Evolutionary conservation across 2,329 filamentous ascomycete genomes (phyloP), one percentile per base, ranked within the genome.

Genomic region (Hypomyces rosellus): DNA sequence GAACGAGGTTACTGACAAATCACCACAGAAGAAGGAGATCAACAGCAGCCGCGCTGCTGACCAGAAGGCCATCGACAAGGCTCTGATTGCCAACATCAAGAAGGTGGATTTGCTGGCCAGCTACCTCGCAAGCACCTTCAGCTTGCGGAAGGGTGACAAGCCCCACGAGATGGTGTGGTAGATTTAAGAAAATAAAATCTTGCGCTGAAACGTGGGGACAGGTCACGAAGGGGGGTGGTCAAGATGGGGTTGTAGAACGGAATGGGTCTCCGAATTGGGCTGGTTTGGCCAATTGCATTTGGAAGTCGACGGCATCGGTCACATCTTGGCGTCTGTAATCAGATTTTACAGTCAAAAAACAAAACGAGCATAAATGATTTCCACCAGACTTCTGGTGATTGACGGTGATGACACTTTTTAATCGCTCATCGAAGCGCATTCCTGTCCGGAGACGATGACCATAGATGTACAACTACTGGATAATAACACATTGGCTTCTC

Each of bases 101-200:
- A 96, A 97, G 86, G 90, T 95, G 75, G 87, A 90, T 65, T 80
- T 92, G 77, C 88, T 99, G 67, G 77, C 84, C 72, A 89, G 86
- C 79, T 99, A 99, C 85, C 89, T 99, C 67, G 82, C 82, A 71
- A 89, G 86, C 76, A 89, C 86, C 73, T 99, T 99, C 88, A 95
- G 88, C 85, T 86, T 99, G 77, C 88, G 92, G 80, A 96, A 91
- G 82, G 93, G 93, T 71, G 92, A 99, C 84, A 91, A 92, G 86
- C 93, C 93, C 78, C 93, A 99, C 81, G 89, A 95, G 85, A 97
- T 99, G 93, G 88, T 89, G 79, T 99, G 92, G 85, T 99, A 96
- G 78, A 84, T 57, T 56, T 57, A 61, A 59, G 61, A 63, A 63
- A 53, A 55, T 46, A 56, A 58, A 55, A 52, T 40, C 56, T 57